A percentile compares a stretch with the other conserved stretches of the same genome.
Conservation (phyloP, 164 flowering plant species). For the grape (Vitis vinifera) region DNA sequence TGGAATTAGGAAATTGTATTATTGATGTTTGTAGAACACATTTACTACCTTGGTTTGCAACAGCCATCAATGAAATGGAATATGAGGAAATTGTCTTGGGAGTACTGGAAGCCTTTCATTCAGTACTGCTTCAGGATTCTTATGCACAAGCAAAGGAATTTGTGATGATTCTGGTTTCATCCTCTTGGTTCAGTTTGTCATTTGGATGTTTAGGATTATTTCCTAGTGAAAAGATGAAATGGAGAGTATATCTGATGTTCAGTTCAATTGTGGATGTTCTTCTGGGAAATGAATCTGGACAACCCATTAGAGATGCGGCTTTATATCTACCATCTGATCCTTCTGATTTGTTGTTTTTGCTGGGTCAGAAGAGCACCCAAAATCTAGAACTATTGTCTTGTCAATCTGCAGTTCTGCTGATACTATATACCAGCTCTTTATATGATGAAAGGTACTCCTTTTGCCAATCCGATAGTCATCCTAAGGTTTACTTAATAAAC, state of each 20-base stretch:
- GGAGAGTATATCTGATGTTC: slow-evolving; percentile 62
- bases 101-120: slow-evolving; percentile 70
- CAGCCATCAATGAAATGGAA: slow-evolving; percentile 45
- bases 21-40: slow-evolving; percentile 55
- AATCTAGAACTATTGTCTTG: slow-evolving; percentile 54
- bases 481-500: background rate
- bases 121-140: slow-evolving; percentile 50
- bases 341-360: slow-evolving; percentile 70
- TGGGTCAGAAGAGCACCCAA: slow-evolving; percentile 64
- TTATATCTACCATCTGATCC: slow-evolving; percentile 83
- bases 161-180: slow-evolving; percentile 50
- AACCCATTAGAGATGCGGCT: slow-evolving; percentile 72
- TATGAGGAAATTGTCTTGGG: slow-evolving; percentile 68
- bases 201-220: slow-evolving; percentile 80
- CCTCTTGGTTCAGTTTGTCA: slow-evolving; percentile 76
- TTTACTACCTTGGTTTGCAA: slow-evolving; percentile 68
- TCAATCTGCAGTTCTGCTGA: slow-evolving; percentile 71
- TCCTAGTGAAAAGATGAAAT: slow-evolving; percentile 73
- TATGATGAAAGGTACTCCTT: slow-evolving; percentile 70
- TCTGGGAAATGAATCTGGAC: slow-evolving; percentile 62
- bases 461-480: slow-evolving; percentile 2
- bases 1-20: slow-evolving; percentile 31
- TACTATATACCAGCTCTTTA: slow-evolving; percentile 61
- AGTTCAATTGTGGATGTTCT: slow-evolving; percentile 64
- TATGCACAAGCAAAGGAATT: slow-evolving; percentile 40